These are phyloP conservation scores for Annona cherimola DNA, from an alignment of 164 flowering plant genomes.

Conservation along the genomic window DNA sequence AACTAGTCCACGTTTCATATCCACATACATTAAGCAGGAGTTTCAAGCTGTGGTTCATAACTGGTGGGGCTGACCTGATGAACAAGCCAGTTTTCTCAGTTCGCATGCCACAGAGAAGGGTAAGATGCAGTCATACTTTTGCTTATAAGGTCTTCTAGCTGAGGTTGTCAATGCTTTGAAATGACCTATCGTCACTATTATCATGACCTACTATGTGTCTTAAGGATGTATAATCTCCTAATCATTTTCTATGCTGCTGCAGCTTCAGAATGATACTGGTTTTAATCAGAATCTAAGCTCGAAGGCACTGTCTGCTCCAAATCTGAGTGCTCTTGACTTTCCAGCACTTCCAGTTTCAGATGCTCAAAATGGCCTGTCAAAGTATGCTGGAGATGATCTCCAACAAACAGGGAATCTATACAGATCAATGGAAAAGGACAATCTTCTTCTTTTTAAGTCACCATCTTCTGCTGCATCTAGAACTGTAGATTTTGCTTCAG, in stretches of 20 bases:
- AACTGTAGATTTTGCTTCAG: slow-evolving; percentile 89
- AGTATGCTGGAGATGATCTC: slow-evolving; percentile 51
- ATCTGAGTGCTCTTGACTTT: slow-evolving; percentile 70
- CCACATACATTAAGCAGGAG: not conserved
- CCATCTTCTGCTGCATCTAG: slow-evolving; percentile 47
- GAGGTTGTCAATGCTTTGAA: not conserved
- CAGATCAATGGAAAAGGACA: slow-evolving; percentile 59
- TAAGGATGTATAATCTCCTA: not conserved
- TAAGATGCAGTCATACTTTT: not conserved
- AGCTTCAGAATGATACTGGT: slow-evolving; percentile 92
- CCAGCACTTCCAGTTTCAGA: slow-evolving; percentile 67
- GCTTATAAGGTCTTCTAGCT: not conserved
- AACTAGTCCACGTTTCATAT: too few relatives aligned
- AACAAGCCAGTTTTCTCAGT: not conserved
- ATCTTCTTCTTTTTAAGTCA: slow-evolving; percentile 54
- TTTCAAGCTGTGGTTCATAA: not conserved
- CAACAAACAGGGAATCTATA: slow-evolving; percentile 45
- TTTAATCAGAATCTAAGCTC: slow-evolving; percentile 52
- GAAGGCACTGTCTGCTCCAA: slow-evolving; percentile 73
- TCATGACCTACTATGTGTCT: not conserved
- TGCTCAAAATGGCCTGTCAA: slow-evolving; percentile 39
- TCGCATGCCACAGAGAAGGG: not conserved
- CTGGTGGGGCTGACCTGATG: not conserved
- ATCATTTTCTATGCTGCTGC: slow-evolving; percentile 26
- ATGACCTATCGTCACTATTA: not conserved